These are phyloP conservation scores for Debaryomyces sp. DNA, from an alignment of 1,139 yeast species.

Conservation along the genomic window DNA sequence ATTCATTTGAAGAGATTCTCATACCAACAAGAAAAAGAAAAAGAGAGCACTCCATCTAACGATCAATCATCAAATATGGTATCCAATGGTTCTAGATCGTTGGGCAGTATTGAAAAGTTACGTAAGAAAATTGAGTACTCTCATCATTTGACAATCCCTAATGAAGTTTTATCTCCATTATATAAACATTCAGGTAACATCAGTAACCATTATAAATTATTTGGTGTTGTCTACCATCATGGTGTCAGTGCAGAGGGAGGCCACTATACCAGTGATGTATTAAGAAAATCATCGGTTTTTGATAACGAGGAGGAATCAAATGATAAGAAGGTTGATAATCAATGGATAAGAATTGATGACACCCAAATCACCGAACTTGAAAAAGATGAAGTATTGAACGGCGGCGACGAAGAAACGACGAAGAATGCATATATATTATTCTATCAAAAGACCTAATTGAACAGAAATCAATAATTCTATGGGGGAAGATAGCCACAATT, in stretches of 20 bases:
- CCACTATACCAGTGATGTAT: slow-evolving; percentile 90
- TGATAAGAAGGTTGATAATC: slow-evolving; percentile 29
- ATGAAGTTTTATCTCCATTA: slow-evolving; percentile 51
- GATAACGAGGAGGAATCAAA: slow-evolving; percentile 27
- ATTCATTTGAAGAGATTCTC: slow-evolving; percentile 89
- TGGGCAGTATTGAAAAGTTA: slow-evolving; percentile 53
- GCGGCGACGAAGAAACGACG: slow-evolving; percentile 53
- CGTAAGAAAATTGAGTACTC: slow-evolving; percentile 61
- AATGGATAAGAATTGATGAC: slow-evolving; percentile 92
- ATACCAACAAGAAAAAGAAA: slow-evolving; percentile 44
- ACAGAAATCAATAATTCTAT: not conserved
- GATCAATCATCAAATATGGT: not conserved
- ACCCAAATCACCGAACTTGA: slow-evolving; percentile 57
- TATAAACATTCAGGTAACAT: slow-evolving; percentile 19
- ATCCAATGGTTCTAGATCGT: slow-evolving; percentile 18
- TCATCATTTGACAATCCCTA: slow-evolving; percentile 58
- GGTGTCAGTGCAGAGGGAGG: slow-evolving; percentile 93
- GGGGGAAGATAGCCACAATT: not conserved
- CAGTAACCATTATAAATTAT: slow-evolving; percentile 54
- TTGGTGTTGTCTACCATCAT: slow-evolving; percentile 94
- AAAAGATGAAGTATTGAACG: slow-evolving; percentile 52
- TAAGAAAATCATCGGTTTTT: slow-evolving; percentile 29
- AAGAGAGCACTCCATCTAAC: not conserved
- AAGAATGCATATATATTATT: slow-evolving; percentile 79
- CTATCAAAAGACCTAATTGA: slow-evolving; percentile 49